Conservation (phyloP, 306 rosid species). For the Cucumis melo region DNA sequence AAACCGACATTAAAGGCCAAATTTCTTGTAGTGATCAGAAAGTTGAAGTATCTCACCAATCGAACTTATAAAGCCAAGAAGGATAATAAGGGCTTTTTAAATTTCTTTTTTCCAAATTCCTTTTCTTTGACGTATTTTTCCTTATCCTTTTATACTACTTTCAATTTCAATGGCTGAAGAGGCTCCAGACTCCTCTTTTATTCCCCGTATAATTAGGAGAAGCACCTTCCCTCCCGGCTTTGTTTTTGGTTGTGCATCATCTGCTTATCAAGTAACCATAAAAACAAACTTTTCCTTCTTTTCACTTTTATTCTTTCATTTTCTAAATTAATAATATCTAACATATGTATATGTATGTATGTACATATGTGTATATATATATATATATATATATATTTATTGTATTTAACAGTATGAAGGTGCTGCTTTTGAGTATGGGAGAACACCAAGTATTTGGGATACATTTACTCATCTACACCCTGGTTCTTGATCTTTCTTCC, state of each 20-base stretch:
- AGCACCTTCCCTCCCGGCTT: conserved; percentile 12
- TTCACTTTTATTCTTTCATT: too few relatives aligned
- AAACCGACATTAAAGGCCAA: too few relatives aligned
- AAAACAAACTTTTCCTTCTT: too few relatives aligned
- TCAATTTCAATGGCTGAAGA: not conserved
- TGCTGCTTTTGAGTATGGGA: conserved; percentile 13
- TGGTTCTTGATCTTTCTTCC: conserved; percentile 4
- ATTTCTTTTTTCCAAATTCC: too few relatives aligned
- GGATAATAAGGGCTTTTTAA: too few relatives aligned
- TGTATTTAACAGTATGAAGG: conserved; percentile 11
- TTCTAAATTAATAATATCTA: too few relatives aligned
- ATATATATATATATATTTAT: too few relatives aligned
- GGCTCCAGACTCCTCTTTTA: not conserved
- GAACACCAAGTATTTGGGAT: conserved; percentile 19
- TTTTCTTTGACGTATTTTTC: not conserved
- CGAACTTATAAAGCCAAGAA: too few relatives aligned
- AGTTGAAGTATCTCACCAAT: too few relatives aligned
- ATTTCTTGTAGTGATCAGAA: too few relatives aligned
- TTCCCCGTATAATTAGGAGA: not conserved
- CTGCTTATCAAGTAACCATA: conserved; percentile 11
- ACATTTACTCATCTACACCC: conserved; percentile 16
- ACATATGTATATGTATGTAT: too few relatives aligned
- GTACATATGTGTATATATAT: too few relatives aligned
- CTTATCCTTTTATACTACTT: not conserved
- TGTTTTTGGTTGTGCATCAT: conserved; percentile 14